phyloP scores from a whole-genome alignment of 2,329 filamentous ascomycete genomes.

The Aureobasidium subglaciale region DNA sequence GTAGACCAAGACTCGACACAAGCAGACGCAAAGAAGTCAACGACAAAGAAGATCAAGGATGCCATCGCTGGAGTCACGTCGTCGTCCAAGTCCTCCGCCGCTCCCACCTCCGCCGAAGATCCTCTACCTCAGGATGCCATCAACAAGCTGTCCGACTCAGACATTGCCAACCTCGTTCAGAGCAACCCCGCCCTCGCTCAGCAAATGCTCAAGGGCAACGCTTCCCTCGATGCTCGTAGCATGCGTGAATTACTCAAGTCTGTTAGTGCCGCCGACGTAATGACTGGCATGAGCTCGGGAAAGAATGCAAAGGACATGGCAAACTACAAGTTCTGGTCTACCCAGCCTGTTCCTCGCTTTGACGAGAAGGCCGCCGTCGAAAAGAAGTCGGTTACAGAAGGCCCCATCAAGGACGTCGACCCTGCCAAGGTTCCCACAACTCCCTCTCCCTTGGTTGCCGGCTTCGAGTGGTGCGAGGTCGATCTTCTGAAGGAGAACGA shows the following conservation, averaged over 20 bases:
- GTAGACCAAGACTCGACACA: constrained; percentile 6
- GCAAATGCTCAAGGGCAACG: constrained; percentile 3
- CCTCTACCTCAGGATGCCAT: constrained; percentile 9
- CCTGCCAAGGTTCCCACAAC: constrained; percentile 72
- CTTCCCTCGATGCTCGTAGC: constrained; percentile 1
- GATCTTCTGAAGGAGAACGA: constrained; percentile 66
- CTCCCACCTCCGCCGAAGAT: constrained; percentile 16
- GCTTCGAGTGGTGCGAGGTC: constrained; percentile 92
- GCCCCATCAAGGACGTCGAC: constrained; percentile 74
- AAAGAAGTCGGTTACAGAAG: constrained; percentile 57
- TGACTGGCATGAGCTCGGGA: constrained; percentile 69
- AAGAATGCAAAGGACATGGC: constrained; percentile 96
- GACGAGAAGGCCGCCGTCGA: constrained; percentile 44
- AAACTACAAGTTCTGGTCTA: constrained; percentile 97
- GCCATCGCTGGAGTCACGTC: constrained; percentile 19
- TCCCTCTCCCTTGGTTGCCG: constrained; percentile 65
- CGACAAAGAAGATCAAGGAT: constrained; percentile 49
- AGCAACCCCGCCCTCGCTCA: constrained; percentile 16
- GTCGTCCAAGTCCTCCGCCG: constrained; percentile 13
- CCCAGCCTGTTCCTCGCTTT: constrained; percentile 88
- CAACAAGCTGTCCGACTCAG: constrained; percentile 14
- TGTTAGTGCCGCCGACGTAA: constrained; percentile 62
- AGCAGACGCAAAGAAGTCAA: constrained; percentile 53
- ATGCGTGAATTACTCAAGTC: constrained; percentile 48
- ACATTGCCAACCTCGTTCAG: constrained; percentile 16